phyloP scores from a whole-genome alignment of 192 early-diverging fungal genomes.

The Mortierella hygrophila region DNA sequence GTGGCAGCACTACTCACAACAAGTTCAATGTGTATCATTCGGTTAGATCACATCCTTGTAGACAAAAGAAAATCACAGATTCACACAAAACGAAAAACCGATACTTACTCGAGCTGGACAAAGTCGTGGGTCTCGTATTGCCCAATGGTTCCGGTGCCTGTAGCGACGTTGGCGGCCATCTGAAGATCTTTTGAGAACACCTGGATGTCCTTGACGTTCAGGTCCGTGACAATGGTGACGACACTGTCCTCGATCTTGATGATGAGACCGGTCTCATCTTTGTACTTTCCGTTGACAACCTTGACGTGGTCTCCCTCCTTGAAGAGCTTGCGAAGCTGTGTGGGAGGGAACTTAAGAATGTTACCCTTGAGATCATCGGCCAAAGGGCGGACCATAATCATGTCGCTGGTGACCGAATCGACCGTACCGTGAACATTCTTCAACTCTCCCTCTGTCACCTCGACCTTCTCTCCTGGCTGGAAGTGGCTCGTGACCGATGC shows the following conservation, averaged over 20 bases:
- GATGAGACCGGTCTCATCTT: conserved; percentile 91
- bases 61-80: conserved; percentile 10
- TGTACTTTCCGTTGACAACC: conserved; percentile 88
- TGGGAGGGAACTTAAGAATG: conserved; percentile 65
- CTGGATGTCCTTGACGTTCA: conserved; percentile 77
- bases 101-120: conserved; percentile 79
- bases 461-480: conserved; percentile 87
- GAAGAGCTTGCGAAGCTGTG: conserved; percentile 93
- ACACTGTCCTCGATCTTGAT: conserved; percentile 85
- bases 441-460: conserved; percentile 88
- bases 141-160: conserved; percentile 66
- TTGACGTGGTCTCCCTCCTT: conserved; percentile 93
- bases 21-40: neutral
- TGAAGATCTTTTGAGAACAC: conserved; percentile 94
- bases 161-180: conserved; percentile 78
- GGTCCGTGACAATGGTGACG: conserved; percentile 83
- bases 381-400: conserved; percentile 78
- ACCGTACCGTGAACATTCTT: conserved; percentile 84
- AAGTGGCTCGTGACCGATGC: conserved; percentile 68
- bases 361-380: conserved; percentile 66
- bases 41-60: neutral
- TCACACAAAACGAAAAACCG: neutral
- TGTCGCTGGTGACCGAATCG: conserved; percentile 75
- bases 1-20: conserved; percentile 65
- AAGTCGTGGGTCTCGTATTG: conserved; percentile 92